phyloP scores from a whole-genome alignment of 768 basidiomycete species.

The Rossbeevera mucosa region DNA sequence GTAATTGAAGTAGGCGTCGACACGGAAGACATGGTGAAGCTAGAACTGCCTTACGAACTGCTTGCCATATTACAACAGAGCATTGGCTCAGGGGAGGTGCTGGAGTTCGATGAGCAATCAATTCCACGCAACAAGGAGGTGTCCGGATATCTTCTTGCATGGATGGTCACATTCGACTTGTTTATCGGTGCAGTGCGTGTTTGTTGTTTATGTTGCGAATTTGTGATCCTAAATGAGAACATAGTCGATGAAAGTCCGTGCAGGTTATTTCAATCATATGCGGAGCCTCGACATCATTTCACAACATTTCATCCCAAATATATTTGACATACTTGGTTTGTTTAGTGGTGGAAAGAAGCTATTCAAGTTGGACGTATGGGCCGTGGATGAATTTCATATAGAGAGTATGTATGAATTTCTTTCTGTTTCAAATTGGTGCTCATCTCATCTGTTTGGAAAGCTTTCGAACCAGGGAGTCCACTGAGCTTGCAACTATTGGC shows the following conservation, averaged over 20 bases:
- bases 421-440: not conserved
- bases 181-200: conserved; percentile 76
- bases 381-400: conserved; percentile 77
- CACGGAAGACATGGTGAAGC: conserved; percentile 48
- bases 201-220: not conserved
- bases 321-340: conserved; percentile 64
- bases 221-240: not conserved
- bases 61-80: conserved; percentile 54
- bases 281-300: conserved; percentile 63
- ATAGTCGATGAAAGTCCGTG: conserved; percentile 84
- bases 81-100: conserved; percentile 37
- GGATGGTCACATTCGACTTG: conserved; percentile 86
- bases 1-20: conserved; percentile 87
- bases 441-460: conserved; percentile 31
- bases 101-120: conserved; percentile 40
- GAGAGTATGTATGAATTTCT: conserved; percentile 46
- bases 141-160: conserved; percentile 72
- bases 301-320: conserved; percentile 61
- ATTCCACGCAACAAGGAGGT: conserved; percentile 33
- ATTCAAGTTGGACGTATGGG: conserved; percentile 83
- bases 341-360: conserved; percentile 60
- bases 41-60: conserved; percentile 64
- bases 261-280: conserved; percentile 83
- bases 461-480: conserved; percentile 49
- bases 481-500: conserved; percentile 63